These are phyloP conservation scores for Dendrobium chrysotoxum DNA, from an alignment of 106 monocot species.

Conservation along the genomic window DNA sequence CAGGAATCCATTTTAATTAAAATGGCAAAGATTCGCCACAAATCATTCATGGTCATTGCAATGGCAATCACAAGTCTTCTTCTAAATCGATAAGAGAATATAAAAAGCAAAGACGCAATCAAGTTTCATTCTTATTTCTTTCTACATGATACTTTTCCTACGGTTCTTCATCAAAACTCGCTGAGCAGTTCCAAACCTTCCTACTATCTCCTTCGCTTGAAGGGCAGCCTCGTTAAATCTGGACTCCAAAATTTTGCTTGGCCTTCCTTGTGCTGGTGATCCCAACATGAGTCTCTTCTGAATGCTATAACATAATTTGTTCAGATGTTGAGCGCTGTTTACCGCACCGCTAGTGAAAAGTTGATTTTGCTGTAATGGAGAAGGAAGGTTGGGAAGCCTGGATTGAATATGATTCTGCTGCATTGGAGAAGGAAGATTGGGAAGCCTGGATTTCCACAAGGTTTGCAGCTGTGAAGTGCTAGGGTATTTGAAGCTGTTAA, in stretches of 20 bases:
- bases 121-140: background rate
- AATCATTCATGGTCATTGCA: background rate
- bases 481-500: slow-evolving; percentile 33
- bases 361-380: slow-evolving; percentile 17
- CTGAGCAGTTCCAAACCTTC: slow-evolving; percentile 36
- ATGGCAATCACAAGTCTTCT: background rate
- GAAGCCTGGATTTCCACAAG: background rate
- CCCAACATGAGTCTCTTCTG: slow-evolving; percentile 67
- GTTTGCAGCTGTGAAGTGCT: slow-evolving; percentile 37
- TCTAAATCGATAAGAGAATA: background rate
- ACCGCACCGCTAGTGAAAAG: slow-evolving; percentile 28
- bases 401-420: slow-evolving; percentile 20
- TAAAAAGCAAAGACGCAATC: background rate
- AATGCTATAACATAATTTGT: slow-evolving; percentile 61
- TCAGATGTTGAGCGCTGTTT: slow-evolving; percentile 10
- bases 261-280: slow-evolving; percentile 25
- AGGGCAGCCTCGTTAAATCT: slow-evolving; percentile 7
- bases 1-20: too few relatives aligned
- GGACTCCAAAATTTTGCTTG: slow-evolving; percentile 4
- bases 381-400: background rate
- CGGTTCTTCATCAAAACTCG: slow-evolving; percentile 47
- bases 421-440: background rate
- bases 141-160: slow-evolving; percentile 33
- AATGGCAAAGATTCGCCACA: too few relatives aligned
- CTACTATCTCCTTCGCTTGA: slow-evolving; percentile 20